These are phyloP conservation scores for Puccinia triticina DNA, from an alignment of 1,284 basidiomycete genomes.

Conservation along the genomic window DNA sequence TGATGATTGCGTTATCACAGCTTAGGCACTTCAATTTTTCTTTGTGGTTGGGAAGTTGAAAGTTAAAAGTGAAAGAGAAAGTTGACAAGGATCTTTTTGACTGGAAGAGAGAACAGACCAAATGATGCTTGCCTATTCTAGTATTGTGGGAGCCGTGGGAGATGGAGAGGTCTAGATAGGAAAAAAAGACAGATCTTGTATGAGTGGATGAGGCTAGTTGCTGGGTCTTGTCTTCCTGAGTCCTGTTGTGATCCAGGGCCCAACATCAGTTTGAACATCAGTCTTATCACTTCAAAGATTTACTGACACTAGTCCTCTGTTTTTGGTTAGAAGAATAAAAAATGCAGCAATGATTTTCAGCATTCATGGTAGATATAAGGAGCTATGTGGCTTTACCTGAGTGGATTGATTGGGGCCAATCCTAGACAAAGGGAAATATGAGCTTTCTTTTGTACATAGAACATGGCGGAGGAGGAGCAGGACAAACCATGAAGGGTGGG, in stretches of 20 bases:
- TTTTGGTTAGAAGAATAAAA: not conserved
- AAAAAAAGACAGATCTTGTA: slow-evolving; percentile 26
- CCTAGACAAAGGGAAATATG: not conserved
- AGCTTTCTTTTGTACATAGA: too few species aligned
- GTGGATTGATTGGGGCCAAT: slow-evolving; percentile 28
- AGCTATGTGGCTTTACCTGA: slow-evolving; percentile 8
- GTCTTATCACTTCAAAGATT: too few species aligned
- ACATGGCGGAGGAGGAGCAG: too few species aligned
- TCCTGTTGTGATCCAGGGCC: not conserved
- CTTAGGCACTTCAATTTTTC: too few species aligned
- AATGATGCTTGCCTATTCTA: slow-evolving; percentile 33
- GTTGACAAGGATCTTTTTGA: not conserved
- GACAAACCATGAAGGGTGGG: slow-evolving; percentile 8
- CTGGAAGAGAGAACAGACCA: not conserved
- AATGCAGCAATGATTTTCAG: not conserved
- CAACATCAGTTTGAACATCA: not conserved
- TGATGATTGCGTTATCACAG: too few species aligned
- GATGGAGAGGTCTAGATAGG: slow-evolving; percentile 17
- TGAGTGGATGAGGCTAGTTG: slow-evolving; percentile 30
- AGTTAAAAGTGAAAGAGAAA: too few species aligned
- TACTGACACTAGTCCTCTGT: slow-evolving; percentile 46
- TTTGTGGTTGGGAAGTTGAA: too few species aligned
- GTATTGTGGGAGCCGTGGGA: slow-evolving; percentile 41
- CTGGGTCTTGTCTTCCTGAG: slow-evolving; percentile 9
- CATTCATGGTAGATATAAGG: not conserved